These are phyloP conservation scores for Larix sibirica DNA, from an alignment of 83 land plant genomes.

Conservation along the genomic window DNA sequence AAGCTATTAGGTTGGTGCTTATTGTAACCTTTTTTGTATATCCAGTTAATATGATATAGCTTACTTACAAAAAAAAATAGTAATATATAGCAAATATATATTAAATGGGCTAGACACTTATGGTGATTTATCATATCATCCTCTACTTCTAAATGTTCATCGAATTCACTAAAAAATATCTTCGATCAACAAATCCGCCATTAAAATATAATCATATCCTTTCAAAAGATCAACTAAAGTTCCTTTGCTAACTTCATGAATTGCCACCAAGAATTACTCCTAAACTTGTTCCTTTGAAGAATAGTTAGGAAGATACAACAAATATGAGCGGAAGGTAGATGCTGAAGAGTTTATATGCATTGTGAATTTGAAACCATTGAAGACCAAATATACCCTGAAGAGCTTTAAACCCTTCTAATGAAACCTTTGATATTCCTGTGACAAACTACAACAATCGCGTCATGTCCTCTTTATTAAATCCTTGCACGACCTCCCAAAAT, in stretches of 20 bases:
- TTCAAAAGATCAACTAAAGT: slow-evolving; percentile 68
- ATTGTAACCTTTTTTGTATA: too few species aligned
- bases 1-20: too few species aligned
- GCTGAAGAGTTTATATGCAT: slow-evolving; percentile 90
- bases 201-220: too few species aligned
- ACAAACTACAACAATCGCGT: slow-evolving; percentile 95
- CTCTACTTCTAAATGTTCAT: too few species aligned
- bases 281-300: slow-evolving; percentile 85
- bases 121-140: too few species aligned
- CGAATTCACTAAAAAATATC: too few species aligned
- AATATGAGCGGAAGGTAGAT: slow-evolving; percentile 93
- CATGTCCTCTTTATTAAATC: slow-evolving; percentile 94
- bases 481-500: slow-evolving; percentile 97
- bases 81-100: too few species aligned
- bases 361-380: slow-evolving; percentile 96
- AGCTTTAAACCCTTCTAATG: slow-evolving; percentile 91
- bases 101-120: too few species aligned
- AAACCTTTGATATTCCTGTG: slow-evolving; percentile 99
- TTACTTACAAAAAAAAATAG: too few species aligned
- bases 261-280: slow-evolving; percentile 86
- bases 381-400: slow-evolving; percentile 98
- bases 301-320: slow-evolving; percentile 95
- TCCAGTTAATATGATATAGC: too few species aligned
- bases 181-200: too few species aligned
- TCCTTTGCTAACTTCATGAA: slow-evolving; percentile 99